Conservation (phyloP, 2,329 filamentous ascomycete species). For the Biscogniauxia marginata region DNA sequence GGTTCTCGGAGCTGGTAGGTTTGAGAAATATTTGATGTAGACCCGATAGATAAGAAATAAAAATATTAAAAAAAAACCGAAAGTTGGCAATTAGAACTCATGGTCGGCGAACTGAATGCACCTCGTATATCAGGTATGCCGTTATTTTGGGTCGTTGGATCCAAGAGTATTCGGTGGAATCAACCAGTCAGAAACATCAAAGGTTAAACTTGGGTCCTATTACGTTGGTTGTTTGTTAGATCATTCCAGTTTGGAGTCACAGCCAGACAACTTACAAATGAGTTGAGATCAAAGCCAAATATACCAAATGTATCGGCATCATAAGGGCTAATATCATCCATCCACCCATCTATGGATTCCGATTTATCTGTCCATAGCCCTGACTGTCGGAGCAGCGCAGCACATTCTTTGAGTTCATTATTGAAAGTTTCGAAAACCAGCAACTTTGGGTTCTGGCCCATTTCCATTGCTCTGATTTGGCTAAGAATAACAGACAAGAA, state of each 20-base stretch:
- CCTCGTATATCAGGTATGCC: too few relatives aligned
- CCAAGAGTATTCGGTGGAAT: not conserved
- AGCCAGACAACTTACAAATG: constrained; percentile 10
- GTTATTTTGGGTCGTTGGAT: not conserved
- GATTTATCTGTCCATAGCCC: constrained; percentile 3
- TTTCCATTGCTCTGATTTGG: constrained; percentile 18
- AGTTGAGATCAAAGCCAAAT: constrained; percentile 21
- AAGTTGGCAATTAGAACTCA: too few relatives aligned
- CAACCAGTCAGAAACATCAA: constrained; percentile 10
- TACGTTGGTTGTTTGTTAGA: not conserved
- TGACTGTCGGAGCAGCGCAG: constrained; percentile 10
- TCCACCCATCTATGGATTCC: constrained; percentile 1
- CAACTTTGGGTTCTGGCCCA: constrained; percentile 1
- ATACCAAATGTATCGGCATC: constrained; percentile 11
- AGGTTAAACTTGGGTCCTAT: constrained; percentile 10
- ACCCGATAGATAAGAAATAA: too few relatives aligned
- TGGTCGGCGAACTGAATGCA: too few relatives aligned
- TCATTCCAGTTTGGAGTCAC: not conserved
- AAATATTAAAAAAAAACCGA: too few relatives aligned
- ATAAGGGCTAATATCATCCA: constrained; percentile 9
- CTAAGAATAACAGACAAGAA: constrained; percentile 21
- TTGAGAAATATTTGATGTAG: too few relatives aligned
- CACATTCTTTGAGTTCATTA: constrained; percentile 7
- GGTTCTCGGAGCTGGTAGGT: too few relatives aligned
- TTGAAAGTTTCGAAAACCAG: constrained; percentile 9